phyloP scores from a whole-genome alignment of 305 asterid genomes.

The Ruellia speciosa region DNA sequence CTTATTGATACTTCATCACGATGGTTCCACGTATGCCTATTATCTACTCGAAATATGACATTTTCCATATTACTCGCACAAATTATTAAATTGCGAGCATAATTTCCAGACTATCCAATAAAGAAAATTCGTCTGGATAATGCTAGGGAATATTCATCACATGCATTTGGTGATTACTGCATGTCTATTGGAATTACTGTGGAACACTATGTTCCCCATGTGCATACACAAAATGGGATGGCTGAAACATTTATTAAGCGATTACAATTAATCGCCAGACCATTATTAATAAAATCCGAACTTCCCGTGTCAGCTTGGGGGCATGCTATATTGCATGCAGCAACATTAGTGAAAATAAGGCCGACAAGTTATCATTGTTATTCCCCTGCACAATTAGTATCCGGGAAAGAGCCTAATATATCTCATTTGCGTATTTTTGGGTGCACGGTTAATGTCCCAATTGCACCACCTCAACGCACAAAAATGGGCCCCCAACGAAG shows the following conservation, averaged over 20 bases:
- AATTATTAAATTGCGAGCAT: background rate
- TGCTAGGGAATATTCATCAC: too few species aligned
- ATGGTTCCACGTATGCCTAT: constrained; percentile 6
- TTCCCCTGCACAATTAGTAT: background rate
- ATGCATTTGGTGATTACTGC: background rate
- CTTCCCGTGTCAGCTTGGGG: constrained; percentile 3
- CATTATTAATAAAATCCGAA: too few species aligned
- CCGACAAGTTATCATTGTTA: too few species aligned
- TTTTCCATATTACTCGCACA: constrained; percentile 1
- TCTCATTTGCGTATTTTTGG: background rate
- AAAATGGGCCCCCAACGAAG: background rate
- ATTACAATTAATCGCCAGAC: constrained; percentile 4
- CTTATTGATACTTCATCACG: background rate
- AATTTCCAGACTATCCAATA: too few species aligned
- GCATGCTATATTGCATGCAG: too few species aligned
- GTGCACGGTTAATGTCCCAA: background rate
- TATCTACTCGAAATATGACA: background rate
- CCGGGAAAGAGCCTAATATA: background rate
- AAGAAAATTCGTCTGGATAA: too few species aligned
- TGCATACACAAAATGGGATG: background rate
- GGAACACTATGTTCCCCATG: background rate
- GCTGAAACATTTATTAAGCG: constrained; percentile 2
- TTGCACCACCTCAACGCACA: background rate
- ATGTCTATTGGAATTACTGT: background rate
- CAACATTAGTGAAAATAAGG: too few species aligned